phyloP scores from a whole-genome alignment of 2,329 filamentous ascomycete species.

The Lecanicillium sp. region DNA sequence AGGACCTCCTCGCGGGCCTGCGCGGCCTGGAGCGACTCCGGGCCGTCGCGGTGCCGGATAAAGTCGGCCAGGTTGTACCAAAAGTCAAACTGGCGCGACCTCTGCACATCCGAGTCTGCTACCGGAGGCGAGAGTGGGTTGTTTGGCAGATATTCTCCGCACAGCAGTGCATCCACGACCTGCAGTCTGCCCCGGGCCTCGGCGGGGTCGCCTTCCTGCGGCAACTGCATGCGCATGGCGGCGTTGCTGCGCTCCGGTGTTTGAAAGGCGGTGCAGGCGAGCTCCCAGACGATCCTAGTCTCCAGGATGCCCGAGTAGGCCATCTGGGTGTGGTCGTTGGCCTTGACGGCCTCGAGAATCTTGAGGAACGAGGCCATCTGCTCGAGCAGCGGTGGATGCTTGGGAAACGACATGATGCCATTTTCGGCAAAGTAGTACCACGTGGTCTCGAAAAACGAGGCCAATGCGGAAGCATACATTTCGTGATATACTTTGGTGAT shows the following conservation, averaged over 20 bases:
- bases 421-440: conserved; percentile 64
- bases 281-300: conserved; percentile 53
- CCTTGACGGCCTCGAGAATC: conserved; percentile 42
- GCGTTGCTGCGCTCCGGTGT: conserved; percentile 30
- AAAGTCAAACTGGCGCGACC: conserved; percentile 65
- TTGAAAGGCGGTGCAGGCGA: conserved; percentile 45
- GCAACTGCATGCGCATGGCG: conserved; percentile 30
- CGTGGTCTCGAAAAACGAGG: conserved; percentile 71
- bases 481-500: conserved; percentile 67
- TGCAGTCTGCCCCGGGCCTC: conserved; percentile 65
- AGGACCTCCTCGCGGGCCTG: conserved; percentile 61
- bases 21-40: conserved; percentile 35
- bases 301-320: conserved; percentile 49
- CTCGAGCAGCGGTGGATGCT: conserved; percentile 54
- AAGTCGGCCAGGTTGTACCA: conserved; percentile 73
- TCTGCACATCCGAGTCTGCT: conserved; percentile 45
- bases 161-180: conserved; percentile 71
- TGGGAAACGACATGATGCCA: conserved; percentile 40
- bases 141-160: conserved; percentile 56
- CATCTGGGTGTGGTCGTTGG: conserved; percentile 47
- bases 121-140: conserved; percentile 52
- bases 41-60: conserved; percentile 53
- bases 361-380: conserved; percentile 62
- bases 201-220: conserved; percentile 51
- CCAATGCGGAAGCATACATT: conserved; percentile 69